A percentile compares a stretch with the other conserved stretches of the same genome.
Conservation (phyloP, 2,329 filamentous ascomycete genomes). For the Clonostachys sp. region DNA sequence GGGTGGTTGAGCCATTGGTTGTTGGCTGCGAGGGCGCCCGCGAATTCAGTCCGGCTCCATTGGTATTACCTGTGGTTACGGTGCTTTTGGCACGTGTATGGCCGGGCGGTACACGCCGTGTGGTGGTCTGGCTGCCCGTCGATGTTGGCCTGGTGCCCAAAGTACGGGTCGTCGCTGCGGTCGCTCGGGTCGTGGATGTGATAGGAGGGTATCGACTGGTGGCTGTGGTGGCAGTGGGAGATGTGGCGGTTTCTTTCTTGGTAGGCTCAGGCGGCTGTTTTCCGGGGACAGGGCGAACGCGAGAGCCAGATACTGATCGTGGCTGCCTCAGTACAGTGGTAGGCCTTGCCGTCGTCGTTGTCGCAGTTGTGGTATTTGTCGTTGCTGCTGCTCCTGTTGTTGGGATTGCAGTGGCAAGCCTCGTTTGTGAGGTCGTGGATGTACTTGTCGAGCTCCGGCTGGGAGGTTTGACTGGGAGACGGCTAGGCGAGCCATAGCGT, state of each 20-base stretch:
- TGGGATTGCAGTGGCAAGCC: background rate
- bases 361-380: background rate
- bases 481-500: conserved; percentile 40
- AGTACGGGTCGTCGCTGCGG: background rate
- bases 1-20: conserved; percentile 11
- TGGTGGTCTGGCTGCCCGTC: conserved; percentile 13
- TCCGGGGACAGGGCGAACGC: background rate
- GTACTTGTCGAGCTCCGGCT: conserved; percentile 21
- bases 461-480: conserved; percentile 41
- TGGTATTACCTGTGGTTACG: conserved; percentile 10
- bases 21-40: conserved; percentile 22
- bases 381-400: too few relatives aligned
- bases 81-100: conserved; percentile 25
- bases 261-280: conserved; percentile 1
- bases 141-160: conserved; percentile 18
- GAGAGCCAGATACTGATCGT: background rate
- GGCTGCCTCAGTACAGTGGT: background rate
- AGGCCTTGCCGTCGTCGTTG: conserved; percentile 2
- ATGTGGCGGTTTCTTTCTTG: conserved; percentile 9
- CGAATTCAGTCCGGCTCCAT: conserved; percentile 4
- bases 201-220: conserved; percentile 24
- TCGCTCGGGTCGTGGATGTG: conserved; percentile 19
- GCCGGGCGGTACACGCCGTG: conserved; percentile 7
- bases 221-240: background rate
- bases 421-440: conserved; percentile 1